phyloP scores from a whole-genome alignment of 2,329 filamentous ascomycete species.

The Neofusicoccum cordaticola region DNA sequence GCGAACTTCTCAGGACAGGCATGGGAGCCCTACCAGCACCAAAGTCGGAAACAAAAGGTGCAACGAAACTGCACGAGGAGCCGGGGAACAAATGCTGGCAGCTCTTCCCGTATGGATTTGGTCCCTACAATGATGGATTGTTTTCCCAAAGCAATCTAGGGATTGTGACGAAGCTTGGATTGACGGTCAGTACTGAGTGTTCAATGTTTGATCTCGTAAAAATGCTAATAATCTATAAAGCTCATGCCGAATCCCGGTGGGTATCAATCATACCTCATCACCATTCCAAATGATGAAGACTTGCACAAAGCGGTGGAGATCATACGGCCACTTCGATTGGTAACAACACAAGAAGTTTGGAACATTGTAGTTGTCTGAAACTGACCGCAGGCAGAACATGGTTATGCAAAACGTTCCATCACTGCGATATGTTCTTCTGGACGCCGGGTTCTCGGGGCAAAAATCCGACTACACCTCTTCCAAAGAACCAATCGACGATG shows the following conservation, averaged over 20 bases:
- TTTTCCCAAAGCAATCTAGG: slow-evolving; percentile 37
- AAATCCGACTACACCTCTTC: slow-evolving; percentile 30
- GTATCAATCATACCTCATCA: slow-evolving; percentile 45
- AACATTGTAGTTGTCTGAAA: not conserved
- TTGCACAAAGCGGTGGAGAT: slow-evolving; percentile 49
- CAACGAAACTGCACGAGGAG: slow-evolving; percentile 15
- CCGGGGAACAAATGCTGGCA: slow-evolving; percentile 28
- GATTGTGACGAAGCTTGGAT: slow-evolving; percentile 50
- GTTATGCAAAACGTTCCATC: slow-evolving; percentile 47
- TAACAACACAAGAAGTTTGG: not conserved
- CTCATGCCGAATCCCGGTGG: slow-evolving; percentile 54
- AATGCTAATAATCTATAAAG: slow-evolving; percentile 17
- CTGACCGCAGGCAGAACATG: slow-evolving; percentile 25
- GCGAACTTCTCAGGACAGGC: slow-evolving; percentile 39
- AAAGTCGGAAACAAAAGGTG: slow-evolving; percentile 22
- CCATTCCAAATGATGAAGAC: slow-evolving; percentile 50
- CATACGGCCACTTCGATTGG: slow-evolving; percentile 43
- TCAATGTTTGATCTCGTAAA: too few relatives aligned
- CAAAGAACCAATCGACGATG: slow-evolving; percentile 37
- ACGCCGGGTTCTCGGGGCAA: slow-evolving; percentile 40
- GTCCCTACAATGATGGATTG: slow-evolving; percentile 36
- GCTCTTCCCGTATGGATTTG: slow-evolving; percentile 36
- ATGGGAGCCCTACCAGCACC: slow-evolving; percentile 39
- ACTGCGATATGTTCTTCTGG: slow-evolving; percentile 41
- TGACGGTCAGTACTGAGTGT: slow-evolving; percentile 24